Percentiles rank a stretch among this genome's conserved stretches.
These are phyloP conservation scores for Rhexocercosporidium sp. DNA, from an alignment of 2,329 filamentous ascomycete genomes.

Conservation along the genomic window DNA sequence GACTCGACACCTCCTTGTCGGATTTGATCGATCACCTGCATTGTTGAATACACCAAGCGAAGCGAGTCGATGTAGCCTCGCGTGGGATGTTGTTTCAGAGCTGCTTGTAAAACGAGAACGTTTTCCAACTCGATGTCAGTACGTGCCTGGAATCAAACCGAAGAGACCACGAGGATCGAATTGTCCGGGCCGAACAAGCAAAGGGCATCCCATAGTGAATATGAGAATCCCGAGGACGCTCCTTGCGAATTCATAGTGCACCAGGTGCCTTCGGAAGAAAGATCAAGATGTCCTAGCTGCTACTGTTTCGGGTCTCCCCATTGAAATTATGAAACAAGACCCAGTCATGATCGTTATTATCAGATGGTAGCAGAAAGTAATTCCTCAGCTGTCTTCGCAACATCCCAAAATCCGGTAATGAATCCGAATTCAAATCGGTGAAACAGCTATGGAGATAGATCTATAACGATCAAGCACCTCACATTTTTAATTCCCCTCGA, in stretches of 20 bases:
- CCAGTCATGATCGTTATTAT: neutral
- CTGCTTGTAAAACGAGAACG: neutral
- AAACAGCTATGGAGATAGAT: neutral
- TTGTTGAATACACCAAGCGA: neutral
- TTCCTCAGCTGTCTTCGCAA: neutral
- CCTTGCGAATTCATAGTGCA: neutral
- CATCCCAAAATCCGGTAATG: neutral
- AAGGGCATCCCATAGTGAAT: neutral
- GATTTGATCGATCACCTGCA: slow-evolving; percentile 21
- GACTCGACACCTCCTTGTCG: slow-evolving; percentile 9
- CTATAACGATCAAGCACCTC: neutral
- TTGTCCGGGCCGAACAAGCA: neutral
- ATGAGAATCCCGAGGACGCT: neutral
- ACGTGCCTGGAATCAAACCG: neutral
- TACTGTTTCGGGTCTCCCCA: neutral
- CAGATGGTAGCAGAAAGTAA: neutral
- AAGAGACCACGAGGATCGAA: neutral
- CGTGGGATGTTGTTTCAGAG: neutral
- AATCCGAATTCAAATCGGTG: neutral
- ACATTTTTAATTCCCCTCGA: no score
- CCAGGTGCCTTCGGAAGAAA: neutral
- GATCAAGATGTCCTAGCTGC: neutral
- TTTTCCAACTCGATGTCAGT: neutral
- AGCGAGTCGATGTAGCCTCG: slow-evolving; percentile 9
- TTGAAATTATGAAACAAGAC: neutral